Evolutionary conservation across 2,329 filamentous ascomycete genomes (phyloP), one percentile per base, ranked within the genome.

Genomic region (Monosporascus sp.): DNA sequence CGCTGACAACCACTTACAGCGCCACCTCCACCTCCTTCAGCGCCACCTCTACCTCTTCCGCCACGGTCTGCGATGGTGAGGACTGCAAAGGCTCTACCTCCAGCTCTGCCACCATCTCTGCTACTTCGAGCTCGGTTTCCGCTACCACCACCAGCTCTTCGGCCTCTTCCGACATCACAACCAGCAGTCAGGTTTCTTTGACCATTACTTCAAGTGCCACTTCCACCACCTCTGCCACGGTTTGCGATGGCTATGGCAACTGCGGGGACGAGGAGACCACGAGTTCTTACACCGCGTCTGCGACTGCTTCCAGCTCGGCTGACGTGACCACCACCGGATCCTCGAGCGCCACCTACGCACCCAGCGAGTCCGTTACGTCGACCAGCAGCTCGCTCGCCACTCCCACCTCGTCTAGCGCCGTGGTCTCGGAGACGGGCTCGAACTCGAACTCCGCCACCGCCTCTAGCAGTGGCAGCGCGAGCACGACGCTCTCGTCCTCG

Each of bases 261-360:
- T 25, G 24, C 24, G 24, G 5, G 5, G n/a, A 18, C 22, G 44
- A 46, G 11, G 54, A 55, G 50, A 54, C 48, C 22, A 50, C 54
- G 2, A 58, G 55, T 50, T 58, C 55, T 6, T 58, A 25, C 50
- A 48, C 35, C 46, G 41, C 49, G 38, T 58, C 55, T 1, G 37
- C 51, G 15, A 53, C 54, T 31, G 18, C 47, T 15, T 52, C 46
- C 37, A 47, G 46, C 35, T 54, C 57, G 20, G 52, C 51, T 11
- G 20, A n/a, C 38, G 20, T n/a, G 17, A 41, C 5, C 38, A 55
- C 52, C 15, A 55, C 51, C 49, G 52, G 38, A 5, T 50, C 31
- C 17, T 52, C 53, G 20, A 41, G 45, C 35, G 52, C 41, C 24
- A 47, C 48, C 6, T 55, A 45, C 49, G 48, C 46, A 15, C 39